phyloP scores from a whole-genome alignment of 768 basidiomycete genomes.

The Phaeotremella skinneri region DNA sequence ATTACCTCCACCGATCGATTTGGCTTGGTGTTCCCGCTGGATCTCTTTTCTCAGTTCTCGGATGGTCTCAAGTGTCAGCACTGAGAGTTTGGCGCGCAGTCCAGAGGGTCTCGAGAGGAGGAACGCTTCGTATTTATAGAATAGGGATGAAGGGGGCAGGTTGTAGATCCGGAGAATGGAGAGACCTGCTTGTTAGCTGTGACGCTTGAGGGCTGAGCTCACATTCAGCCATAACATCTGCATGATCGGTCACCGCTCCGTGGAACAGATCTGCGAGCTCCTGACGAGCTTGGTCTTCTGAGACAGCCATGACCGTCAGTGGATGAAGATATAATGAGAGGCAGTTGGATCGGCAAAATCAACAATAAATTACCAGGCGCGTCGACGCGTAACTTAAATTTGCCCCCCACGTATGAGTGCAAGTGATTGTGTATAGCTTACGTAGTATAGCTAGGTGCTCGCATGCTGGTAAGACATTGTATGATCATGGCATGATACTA shows the following conservation, averaged over 20 bases:
- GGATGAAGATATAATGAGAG: no score
- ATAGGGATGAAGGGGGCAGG: constrained; percentile 52
- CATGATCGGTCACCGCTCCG: constrained; percentile 35
- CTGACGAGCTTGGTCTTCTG: constrained; percentile 10
- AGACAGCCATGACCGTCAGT: neutral
- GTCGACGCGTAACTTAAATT: no score
- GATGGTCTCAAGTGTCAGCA: constrained; percentile 45
- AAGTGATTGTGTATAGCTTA: no score
- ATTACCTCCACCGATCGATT: constrained; percentile 15
- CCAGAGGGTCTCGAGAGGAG: constrained; percentile 46
- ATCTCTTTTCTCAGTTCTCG: constrained; percentile 51
- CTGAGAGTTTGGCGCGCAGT: constrained; percentile 34
- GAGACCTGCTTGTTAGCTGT: constrained; percentile 46
- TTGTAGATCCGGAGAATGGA: constrained; percentile 54
- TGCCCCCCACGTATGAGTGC: no score
- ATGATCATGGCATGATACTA: neutral
- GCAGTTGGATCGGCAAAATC: no score
- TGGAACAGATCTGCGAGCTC: constrained; percentile 46
- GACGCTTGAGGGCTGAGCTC: constrained; percentile 17
- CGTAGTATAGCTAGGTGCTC: no score
- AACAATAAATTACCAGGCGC: neutral
- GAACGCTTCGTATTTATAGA: constrained; percentile 56
- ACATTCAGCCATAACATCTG: constrained; percentile 53
- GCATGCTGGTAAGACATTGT: no score
- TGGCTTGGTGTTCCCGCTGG: constrained; percentile 43